Evolutionary conservation across 345 rosid genomes (phyloP).

Genomic region (Aethionema arabicum): DNA sequence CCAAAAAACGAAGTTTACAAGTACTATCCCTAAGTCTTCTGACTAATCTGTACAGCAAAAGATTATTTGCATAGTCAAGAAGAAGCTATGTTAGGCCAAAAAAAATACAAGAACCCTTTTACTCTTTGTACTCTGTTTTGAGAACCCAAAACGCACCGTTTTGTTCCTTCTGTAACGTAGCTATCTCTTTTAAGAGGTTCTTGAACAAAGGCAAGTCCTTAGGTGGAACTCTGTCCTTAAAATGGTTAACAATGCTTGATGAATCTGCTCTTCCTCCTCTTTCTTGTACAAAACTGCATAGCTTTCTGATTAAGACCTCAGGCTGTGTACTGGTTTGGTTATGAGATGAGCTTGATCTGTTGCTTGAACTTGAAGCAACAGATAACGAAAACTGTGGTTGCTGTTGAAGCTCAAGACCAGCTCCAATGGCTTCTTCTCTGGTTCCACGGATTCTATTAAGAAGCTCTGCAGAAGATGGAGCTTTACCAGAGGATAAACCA

Average conservation of each 20-base stretch:
- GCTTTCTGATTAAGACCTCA: slow-evolving; percentile 70
- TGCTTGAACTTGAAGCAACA: slow-evolving; percentile 40
- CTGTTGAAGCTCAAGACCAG: slow-evolving; percentile 50
- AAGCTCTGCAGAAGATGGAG: slow-evolving; percentile 77
- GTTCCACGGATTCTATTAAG: slow-evolving; percentile 75
- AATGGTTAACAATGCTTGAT: slow-evolving; percentile 65
- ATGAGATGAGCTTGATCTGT: slow-evolving; percentile 40
- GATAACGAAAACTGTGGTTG: slow-evolving; percentile 3
- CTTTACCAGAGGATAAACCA: slow-evolving; percentile 80
- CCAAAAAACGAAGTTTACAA: no score
- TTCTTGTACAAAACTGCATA: slow-evolving; percentile 79
- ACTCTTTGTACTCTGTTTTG: slow-evolving; percentile 62
- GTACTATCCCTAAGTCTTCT: no score
- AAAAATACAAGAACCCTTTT: not conserved
- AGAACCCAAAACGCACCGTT: slow-evolving; percentile 72
- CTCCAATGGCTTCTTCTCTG: slow-evolving; percentile 66
- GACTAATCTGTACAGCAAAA: no score
- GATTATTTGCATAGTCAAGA: no score
- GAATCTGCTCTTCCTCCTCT: slow-evolving; percentile 73
- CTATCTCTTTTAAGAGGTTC: slow-evolving; percentile 82
- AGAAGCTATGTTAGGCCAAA: no score
- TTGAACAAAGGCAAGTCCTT: slow-evolving; percentile 65
- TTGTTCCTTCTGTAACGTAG: slow-evolving; percentile 49
- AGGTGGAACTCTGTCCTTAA: slow-evolving; percentile 58
- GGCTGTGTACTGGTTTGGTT: slow-evolving; percentile 52